phyloP scores from a whole-genome alignment of 2,329 filamentous ascomycete species.

The Pseudogymnoascus pannorum region DNA sequence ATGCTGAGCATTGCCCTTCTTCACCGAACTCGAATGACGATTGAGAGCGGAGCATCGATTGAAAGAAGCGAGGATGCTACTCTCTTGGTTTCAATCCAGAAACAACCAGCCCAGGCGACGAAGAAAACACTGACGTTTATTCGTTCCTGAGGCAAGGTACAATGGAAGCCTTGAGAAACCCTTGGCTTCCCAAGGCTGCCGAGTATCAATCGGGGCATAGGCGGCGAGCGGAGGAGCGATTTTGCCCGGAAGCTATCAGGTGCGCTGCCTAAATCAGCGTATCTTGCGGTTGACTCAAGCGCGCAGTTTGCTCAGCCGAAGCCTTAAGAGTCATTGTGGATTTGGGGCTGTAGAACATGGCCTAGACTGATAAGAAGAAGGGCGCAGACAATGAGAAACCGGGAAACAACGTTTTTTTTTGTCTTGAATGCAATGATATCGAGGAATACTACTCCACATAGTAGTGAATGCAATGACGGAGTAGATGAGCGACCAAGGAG shows the following conservation, averaged over 20 bases:
- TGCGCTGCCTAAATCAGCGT: slow-evolving; percentile 4
- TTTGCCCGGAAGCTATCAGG: slow-evolving; percentile 3
- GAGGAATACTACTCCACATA: neutral
- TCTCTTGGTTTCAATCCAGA: slow-evolving; percentile 7
- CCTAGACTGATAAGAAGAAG: slow-evolving; percentile 2
- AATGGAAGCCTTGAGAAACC: slow-evolving; percentile 6
- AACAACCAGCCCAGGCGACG: slow-evolving; percentile 2
- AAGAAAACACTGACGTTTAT: slow-evolving; percentile 4
- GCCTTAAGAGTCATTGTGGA: slow-evolving; percentile 5
- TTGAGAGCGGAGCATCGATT: neutral
- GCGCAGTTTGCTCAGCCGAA: slow-evolving; percentile 4
- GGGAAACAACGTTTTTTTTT: neutral
- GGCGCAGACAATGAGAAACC: neutral
- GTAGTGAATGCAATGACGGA: neutral
- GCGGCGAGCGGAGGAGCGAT: neutral
- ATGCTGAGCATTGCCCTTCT: neutral
- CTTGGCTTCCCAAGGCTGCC: neutral
- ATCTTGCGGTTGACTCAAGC: slow-evolving; percentile 5
- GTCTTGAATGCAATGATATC: neutral
- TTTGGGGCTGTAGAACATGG: neutral
- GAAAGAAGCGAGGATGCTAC: slow-evolving; percentile 7
- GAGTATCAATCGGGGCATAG: slow-evolving; percentile 8
- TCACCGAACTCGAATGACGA: slow-evolving; percentile 2
- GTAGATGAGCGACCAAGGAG: neutral
- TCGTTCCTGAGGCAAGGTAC: slow-evolving; percentile 8